Base-by-base conservation (phyloP, 2,329 filamentous ascomycete genomes). In the Ramularia endophylla region DNA sequence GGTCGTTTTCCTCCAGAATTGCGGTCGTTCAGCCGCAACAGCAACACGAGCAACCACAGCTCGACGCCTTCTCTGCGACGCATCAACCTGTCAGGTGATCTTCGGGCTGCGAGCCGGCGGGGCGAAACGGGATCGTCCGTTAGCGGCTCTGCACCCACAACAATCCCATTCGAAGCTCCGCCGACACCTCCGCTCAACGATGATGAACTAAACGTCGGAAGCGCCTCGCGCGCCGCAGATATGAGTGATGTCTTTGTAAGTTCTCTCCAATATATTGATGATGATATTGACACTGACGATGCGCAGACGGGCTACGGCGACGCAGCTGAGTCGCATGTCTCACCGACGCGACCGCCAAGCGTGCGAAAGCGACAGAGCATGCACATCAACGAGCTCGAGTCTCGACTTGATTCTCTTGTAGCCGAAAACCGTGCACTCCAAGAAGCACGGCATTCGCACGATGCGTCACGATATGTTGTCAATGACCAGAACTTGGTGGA, bases 351-450 rank as follows among this genome's bases (percentile, higher is more conserved):
- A 66, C 89, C 92, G 57, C 87, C 89, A 61, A 95, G 88, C 72
- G 85, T 98, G 78, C 89, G 90, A 57, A 89, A 90, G 62, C 86
- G 90, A 61, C 92, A 95, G 68, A 97, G 90, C 74, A 90, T 97
- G 82, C 90, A 97, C 69, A 81, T 97, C 47, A 69, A 77, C 60
- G 90, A 98, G 58, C 81, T 98, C 60, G 88, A 97, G 71, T 74
- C 78, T 46, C 80, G 78, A 58, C 77, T 98, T 56, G 87, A 95
- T 55, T 83, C 90, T 64, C 74, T 98, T 51, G 72, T 84, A 29
- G 80, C 83, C 16, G 90, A 98, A 63, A 97, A 97, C 60, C 81
- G 83, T 42, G 70, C 80, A 48, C 79, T 98, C 19, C 74, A 79
- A 54, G 83, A 89, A 36, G 83, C 85, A 7, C 47, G 43, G 32